Conservation (phyloP, 2,329 filamentous ascomycete species). For the Pyricularia grisea region DNA sequence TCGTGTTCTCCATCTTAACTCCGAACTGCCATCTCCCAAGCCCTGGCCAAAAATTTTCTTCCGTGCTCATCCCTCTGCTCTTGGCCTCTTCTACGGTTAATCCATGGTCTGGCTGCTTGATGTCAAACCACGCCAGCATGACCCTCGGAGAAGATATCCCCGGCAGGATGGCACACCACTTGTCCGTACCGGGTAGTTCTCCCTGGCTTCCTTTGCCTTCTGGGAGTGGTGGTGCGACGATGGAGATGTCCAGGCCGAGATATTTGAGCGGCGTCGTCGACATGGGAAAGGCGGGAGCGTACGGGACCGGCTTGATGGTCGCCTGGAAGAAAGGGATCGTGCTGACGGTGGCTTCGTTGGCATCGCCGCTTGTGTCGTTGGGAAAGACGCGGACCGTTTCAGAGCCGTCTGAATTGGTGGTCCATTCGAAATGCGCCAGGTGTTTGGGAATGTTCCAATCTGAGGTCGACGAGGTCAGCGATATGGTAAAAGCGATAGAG, state of each 20-base stretch:
- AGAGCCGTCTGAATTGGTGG: slow-evolving; percentile 22
- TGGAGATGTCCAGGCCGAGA: slow-evolving; percentile 29
- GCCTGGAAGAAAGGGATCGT: slow-evolving; percentile 34
- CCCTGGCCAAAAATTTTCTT: slow-evolving; percentile 38
- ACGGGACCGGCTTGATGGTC: slow-evolving; percentile 30
- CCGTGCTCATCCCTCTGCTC: slow-evolving; percentile 6
- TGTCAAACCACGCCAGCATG: slow-evolving; percentile 36
- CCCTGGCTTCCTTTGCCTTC: slow-evolving; percentile 24
- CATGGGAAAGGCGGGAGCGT: slow-evolving; percentile 33
- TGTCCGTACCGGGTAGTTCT: slow-evolving; percentile 34
- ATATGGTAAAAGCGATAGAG: not conserved
- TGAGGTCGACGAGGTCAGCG: slow-evolving; percentile 11
- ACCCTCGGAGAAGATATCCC: slow-evolving; percentile 18
- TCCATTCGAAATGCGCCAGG: slow-evolving; percentile 40
- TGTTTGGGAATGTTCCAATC: slow-evolving; percentile 50
- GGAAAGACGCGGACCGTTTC: slow-evolving; percentile 34
- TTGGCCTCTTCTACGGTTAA: slow-evolving; percentile 7
- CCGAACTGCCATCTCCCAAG: slow-evolving; percentile 33
- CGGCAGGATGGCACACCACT: slow-evolving; percentile 32
- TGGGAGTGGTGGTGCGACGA: slow-evolving; percentile 41
- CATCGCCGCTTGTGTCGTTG: slow-evolving; percentile 23
- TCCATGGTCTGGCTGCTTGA: slow-evolving; percentile 26
- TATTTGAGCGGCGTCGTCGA: slow-evolving; percentile 26
- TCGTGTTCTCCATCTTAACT: slow-evolving; percentile 26
- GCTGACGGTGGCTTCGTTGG: slow-evolving; percentile 22